Evolutionary conservation across 1,139 yeast species (phyloP), one percentile per base, ranked within the genome.

Genomic region (Nadsonia starkeyi-henricii): DNA sequence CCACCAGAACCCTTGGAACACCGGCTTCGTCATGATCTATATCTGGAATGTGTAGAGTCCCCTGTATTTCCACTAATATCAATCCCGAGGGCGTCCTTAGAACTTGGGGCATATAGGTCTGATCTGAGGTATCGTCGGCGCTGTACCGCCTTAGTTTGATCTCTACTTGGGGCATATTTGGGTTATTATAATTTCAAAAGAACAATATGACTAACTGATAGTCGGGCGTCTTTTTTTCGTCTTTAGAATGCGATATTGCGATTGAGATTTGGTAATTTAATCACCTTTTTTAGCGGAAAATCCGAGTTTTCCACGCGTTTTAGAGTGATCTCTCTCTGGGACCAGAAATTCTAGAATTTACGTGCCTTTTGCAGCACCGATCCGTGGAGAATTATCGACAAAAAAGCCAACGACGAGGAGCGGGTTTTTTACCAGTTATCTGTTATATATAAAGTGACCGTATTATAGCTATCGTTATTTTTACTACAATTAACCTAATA

Each of bases 41-140:
- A 15, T 43, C 26, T 7, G 41, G 41, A 18, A 44, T 46, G 37
- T 42, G 45, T 23, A 47, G 28, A 13, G 33, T 44, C 15, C 49
- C 49, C 46, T 47, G 49, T 30, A 47, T 47, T 39, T 47, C 49
- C 19, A 47, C 49, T 26, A 47, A 39, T 18, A 45, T 44, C 43
- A 47, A 37, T 3, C 49, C 49, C 17, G 49, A 47, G 0, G 49
- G 49, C 17, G 49, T 47, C 26, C 19, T 41, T 41, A 47, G 39
- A 17, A 21, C 19, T 23, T 41, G 41, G 1, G 49, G 49, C 19
- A 47, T 30, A 15, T 37, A 28, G 7, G 23, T 12, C 5, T 41
- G 23, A 12, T 12, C 21, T 17, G 4, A 13, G 3, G 9, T 17
- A 12, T 41, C 43, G 7, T 41, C 17, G 3, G 23, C 15, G 9